Evolutionary conservation across 192 early-diverging fungal genomes (phyloP), one percentile per base, ranked within the genome.

Genomic region (Diversispora eburnea): DNA sequence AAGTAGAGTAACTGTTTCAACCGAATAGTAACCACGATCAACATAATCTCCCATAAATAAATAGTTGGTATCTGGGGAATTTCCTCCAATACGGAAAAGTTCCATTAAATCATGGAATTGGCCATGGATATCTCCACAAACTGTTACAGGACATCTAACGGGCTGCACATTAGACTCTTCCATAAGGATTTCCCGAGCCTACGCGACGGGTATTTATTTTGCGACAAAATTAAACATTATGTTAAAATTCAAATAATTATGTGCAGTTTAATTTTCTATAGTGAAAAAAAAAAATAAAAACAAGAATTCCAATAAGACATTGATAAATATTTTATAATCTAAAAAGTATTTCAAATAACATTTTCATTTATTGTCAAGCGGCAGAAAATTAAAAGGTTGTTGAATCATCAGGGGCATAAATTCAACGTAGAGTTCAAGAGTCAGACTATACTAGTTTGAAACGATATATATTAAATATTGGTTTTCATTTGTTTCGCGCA

Each of bases 1-100:
- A 67, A 99, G 88, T 64, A 98, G 83, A 17, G 95, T 90, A 67
- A 99, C 94, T 3, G 96, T 98, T 86, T 99, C 98, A 63, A 99
- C 98, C 41, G 91, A 93, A 83, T 98, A 95, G 79, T 98, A 98
- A 55, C 98, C 98, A 68, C 98, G 91, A 78, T 99, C 98, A 48
- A 99, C 98, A 81, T 98, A 99, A 82, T 99, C 98, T 59, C 97
- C 97, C 94, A 99, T 95, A 79, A 99, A 99, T 43, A 99, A 86
- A 76, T 98, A 99, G 81, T 98, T 97, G 70, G 96, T 98, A 76
- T 97, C 89, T 7, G 98, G 96, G 54, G 92, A 92, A 72, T 96
- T 91, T 76, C 98, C 98, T 62, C 98, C 96, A 72, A 97, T 96
- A 69, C 91, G 90, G 83, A 98, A 96, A 33, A 99, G 91, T 82